A percentile compares a stretch with the other conserved stretches of the same genome.
These are phyloP conservation scores for Vanrija sp. DNA, from an alignment of 1,284 basidiomycete genomes.

Conservation along the genomic window DNA sequence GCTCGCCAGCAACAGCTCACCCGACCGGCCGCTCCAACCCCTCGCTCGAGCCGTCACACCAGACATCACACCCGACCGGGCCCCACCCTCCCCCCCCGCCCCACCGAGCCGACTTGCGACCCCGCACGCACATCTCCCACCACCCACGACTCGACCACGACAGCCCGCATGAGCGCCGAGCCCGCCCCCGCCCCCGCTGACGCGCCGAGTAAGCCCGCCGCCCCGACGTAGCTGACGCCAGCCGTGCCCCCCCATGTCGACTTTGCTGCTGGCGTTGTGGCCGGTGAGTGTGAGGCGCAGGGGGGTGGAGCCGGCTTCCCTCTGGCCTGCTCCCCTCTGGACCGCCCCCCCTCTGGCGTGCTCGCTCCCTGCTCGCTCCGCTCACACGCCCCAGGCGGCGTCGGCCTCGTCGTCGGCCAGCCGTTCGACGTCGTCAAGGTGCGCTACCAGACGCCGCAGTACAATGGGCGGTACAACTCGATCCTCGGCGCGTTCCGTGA, in stretches of 20 bases:
- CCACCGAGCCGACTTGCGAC: too few species aligned
- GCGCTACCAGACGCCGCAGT: conserved; percentile 46
- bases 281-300: conserved; percentile 23
- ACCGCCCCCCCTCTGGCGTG: too few species aligned
- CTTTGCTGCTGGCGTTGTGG: conserved; percentile 45
- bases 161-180: too few species aligned
- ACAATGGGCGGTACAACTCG: conserved; percentile 36
- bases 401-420: conserved; percentile 48
- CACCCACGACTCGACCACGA: too few species aligned
- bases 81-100: too few species aligned
- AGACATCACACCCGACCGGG: too few species aligned
- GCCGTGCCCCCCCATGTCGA: conserved; percentile 32
- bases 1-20: too few species aligned
- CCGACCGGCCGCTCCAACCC: too few species aligned
- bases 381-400: conserved; percentile 31
- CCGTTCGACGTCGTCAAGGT: conserved; percentile 50
- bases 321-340: too few species aligned
- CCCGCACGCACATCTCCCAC: too few species aligned
- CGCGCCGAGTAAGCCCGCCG: neutral
- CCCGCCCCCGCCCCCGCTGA: too few species aligned
- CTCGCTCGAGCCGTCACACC: too few species aligned
- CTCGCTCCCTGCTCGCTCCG: neutral
- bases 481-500: conserved; percentile 42
- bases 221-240: neutral
- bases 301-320: neutral